Conservation (phyloP, 129 eudicot species). For the Calendula officinalis region DNA sequence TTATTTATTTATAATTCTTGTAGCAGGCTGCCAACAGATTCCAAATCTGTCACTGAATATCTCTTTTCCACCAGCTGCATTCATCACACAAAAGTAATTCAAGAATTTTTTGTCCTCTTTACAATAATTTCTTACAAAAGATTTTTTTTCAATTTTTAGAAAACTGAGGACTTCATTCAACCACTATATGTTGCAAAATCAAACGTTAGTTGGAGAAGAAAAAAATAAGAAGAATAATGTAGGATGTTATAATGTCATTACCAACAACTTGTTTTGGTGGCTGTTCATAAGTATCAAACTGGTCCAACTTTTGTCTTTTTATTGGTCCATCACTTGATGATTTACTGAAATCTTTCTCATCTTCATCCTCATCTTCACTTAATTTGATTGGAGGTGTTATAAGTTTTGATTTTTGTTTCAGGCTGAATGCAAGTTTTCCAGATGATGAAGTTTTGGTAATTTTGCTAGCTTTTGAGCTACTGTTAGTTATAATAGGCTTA, state of each 20-base stretch:
- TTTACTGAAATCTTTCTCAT: conserved; percentile 45
- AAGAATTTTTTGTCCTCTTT: conserved; percentile 51
- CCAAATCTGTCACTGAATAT: conserved; percentile 68
- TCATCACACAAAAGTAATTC: conserved; percentile 64
- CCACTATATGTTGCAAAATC: conserved; percentile 15
- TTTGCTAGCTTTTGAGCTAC: conserved; percentile 34
- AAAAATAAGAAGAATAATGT: conserved; percentile 17
- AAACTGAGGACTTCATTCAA: conserved; percentile 8
- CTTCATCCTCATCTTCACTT: conserved; percentile 89
- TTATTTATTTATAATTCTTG: conserved; percentile 63
- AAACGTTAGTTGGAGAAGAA: background rate
- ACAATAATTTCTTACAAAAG: background rate
- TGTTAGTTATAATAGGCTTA: conserved; percentile 42
- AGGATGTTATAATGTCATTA: conserved; percentile 40
- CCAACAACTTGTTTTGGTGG: conserved; percentile 69
- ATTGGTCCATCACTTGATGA: conserved; percentile 47
- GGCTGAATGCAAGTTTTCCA: conserved; percentile 94
- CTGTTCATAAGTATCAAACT: conserved; percentile 39
- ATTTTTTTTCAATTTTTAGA: conserved; percentile 1
- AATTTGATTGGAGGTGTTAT: conserved; percentile 84
- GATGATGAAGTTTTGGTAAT: conserved; percentile 45
- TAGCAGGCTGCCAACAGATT: conserved; percentile 71
- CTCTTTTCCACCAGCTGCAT: conserved; percentile 87
- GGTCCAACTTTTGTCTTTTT: conserved; percentile 72
- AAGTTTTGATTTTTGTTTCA: conserved; percentile 91